A percentile compares a stretch with the other conserved stretches of the same genome.
phyloP scores from a whole-genome alignment of 2,329 filamentous ascomycete species.

The Arthrobotrys sphaeroides region DNA sequence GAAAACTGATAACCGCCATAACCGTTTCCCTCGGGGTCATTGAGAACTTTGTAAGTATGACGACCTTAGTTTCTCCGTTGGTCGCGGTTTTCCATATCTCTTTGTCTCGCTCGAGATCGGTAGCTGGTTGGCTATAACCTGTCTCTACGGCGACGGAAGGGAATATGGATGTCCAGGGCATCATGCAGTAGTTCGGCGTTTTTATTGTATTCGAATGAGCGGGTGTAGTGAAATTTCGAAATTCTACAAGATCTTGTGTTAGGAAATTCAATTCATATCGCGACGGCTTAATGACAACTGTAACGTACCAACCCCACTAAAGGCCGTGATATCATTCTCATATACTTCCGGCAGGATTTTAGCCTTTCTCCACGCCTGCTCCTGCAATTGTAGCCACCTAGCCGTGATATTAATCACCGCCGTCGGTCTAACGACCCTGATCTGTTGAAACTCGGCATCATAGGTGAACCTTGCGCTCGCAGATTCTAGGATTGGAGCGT shows the following conservation, averaged over 20 bases:
- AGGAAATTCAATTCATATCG: neutral
- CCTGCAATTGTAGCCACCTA: slow-evolving; percentile 18
- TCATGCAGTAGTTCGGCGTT: slow-evolving; percentile 18
- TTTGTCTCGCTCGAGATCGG: slow-evolving; percentile 35
- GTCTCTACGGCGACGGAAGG: slow-evolving; percentile 39
- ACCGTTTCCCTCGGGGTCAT: slow-evolving; percentile 4
- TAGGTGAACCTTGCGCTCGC: slow-evolving; percentile 23
- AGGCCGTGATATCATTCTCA: slow-evolving; percentile 20
- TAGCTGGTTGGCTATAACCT: slow-evolving; percentile 21
- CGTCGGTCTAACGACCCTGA: slow-evolving; percentile 20
- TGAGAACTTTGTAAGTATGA: slow-evolving; percentile 29
- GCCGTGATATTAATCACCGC: slow-evolving; percentile 21
- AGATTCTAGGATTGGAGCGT: neutral
- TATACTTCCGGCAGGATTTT: neutral
- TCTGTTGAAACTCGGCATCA: slow-evolving; percentile 20
- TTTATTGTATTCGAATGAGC: neutral
- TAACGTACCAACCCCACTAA: slow-evolving; percentile 21
- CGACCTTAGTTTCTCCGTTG: slow-evolving; percentile 32
- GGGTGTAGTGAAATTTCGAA: neutral
- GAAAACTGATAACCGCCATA: slow-evolving; percentile 14
- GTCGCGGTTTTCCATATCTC: slow-evolving; percentile 38
- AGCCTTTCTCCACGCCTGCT: neutral
- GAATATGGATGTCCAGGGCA: slow-evolving; percentile 27
- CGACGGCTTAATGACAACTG: no score
- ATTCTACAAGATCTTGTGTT: neutral